Evolutionary conservation across 371 early-diverging fungal genomes (phyloP), one percentile per base, ranked within the genome.

Genomic region (Rhizopus arrhizus): DNA sequence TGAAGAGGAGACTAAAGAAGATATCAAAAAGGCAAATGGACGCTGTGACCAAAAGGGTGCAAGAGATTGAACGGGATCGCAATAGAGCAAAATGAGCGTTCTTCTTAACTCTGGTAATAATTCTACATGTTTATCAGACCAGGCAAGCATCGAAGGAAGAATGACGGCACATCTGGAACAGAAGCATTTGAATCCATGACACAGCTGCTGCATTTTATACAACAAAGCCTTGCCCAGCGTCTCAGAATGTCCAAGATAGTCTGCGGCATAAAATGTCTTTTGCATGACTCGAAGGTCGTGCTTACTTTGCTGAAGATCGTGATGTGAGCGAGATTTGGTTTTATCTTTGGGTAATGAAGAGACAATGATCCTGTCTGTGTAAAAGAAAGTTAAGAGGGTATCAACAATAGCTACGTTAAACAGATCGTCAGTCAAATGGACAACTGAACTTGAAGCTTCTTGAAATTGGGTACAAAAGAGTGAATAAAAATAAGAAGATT

Each of bases 71-170:
- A 77, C 64, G 31, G 77, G 77, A 31, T 81, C 81, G 4, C 74
- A 58, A 56, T 75, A 78, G 9, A 78, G 54, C 5, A 62, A 46
- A 13, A 75, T 50, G 22, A 77, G 45, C 0, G 59, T 53, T 0
- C 58, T 50, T 31, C 68, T 65, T 29, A 81, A 36, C 12, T 62
- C 49, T 3, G 70, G 70, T 2, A 70, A 60, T 13, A 56, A 46
- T 2, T 63, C 62, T 4, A 46, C 61, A 31, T 74, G 57, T 31
- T 68, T 68, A 15, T 77, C 74, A 7, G 78, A 68, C 68, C 76
- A 75, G 10, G 66, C 68, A 12, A 81, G 50, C 73, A 81, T 77
- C 49, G 76, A 75, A 4, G 81, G 81, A 29, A 81, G 38, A 22
- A 77, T 32, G 3, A 66, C 55, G 9, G 73, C 74, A 46, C 81